Evolutionary conservation across 495 filamentous ascomycete species (phyloP).

Genomic region (Rusavskia elegans): DNA sequence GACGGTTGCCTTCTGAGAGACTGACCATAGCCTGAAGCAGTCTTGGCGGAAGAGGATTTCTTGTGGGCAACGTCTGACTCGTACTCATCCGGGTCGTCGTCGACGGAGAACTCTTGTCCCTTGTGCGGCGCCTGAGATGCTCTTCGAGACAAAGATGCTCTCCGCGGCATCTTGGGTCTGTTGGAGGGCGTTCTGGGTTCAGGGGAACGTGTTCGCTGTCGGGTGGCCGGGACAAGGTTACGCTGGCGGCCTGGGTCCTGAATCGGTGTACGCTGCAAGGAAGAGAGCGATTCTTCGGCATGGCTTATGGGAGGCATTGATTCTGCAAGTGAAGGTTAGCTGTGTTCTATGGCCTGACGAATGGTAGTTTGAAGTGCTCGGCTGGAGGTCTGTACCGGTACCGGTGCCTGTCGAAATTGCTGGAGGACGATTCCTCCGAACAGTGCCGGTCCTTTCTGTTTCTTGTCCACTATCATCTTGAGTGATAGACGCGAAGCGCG

Average conservation of each 20-base stretch:
- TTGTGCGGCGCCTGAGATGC: slow-evolving; percentile 59
- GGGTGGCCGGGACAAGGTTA: slow-evolving; percentile 6
- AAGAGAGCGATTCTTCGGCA: slow-evolving; percentile 17
- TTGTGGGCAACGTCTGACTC: slow-evolving; percentile 37
- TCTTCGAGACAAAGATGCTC: slow-evolving; percentile 40
- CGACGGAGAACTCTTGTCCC: slow-evolving; percentile 81
- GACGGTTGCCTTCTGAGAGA: slow-evolving; percentile 36
- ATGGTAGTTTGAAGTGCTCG: too few relatives aligned
- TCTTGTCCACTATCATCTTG: slow-evolving; percentile 9
- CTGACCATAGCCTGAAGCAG: slow-evolving; percentile 10
- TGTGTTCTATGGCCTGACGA: too few relatives aligned
- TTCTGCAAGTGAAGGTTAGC: too few relatives aligned
- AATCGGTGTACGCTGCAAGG: slow-evolving; percentile 16
- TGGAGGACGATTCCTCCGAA: slow-evolving; percentile 11
- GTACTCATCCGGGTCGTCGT: slow-evolving; percentile 79
- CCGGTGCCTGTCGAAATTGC: slow-evolving; percentile 8
- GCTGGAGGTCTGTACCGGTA: too few relatives aligned
- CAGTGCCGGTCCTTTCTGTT: slow-evolving; percentile 6
- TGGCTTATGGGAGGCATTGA: not conserved
- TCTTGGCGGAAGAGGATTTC: slow-evolving; percentile 8
- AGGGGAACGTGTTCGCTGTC: slow-evolving; percentile 34
- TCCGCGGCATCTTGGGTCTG: slow-evolving; percentile 48
- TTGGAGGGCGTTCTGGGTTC: slow-evolving; percentile 33
- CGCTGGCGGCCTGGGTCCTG: slow-evolving; percentile 6
- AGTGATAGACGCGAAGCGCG: slow-evolving; percentile 16